phyloP scores from a whole-genome alignment of 2,329 filamentous ascomycete species.

The Emergomyces pasteurianus region DNA sequence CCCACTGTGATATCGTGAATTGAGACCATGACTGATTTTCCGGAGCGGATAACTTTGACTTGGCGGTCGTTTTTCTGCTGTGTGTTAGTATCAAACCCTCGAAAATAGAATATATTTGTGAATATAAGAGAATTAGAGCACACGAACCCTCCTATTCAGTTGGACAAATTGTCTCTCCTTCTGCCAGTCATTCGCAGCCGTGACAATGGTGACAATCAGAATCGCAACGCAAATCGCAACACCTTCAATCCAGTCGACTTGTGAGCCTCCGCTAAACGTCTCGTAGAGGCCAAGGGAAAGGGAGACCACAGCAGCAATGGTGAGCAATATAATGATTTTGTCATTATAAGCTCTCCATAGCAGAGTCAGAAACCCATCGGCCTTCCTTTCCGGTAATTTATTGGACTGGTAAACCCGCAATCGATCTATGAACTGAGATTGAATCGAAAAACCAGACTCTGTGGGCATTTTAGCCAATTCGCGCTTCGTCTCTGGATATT shows the following conservation, averaged over 20 bases:
- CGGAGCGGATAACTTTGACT: slow-evolving; percentile 56
- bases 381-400: slow-evolving; percentile 50
- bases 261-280: slow-evolving; percentile 40
- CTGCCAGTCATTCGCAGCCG: slow-evolving; percentile 55
- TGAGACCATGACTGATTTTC: slow-evolving; percentile 51
- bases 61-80: slow-evolving; percentile 51
- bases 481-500: slow-evolving; percentile 7
- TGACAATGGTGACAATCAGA: slow-evolving; percentile 51
- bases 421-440: slow-evolving; percentile 42
- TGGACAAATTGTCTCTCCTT: slow-evolving; percentile 55
- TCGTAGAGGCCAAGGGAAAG: slow-evolving; percentile 59
- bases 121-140: background rate
- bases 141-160: slow-evolving; percentile 40
- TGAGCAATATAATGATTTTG: slow-evolving; percentile 59
- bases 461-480: slow-evolving; percentile 7
- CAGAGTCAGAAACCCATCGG: slow-evolving; percentile 47
- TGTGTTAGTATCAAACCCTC: slow-evolving; percentile 3
- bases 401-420: slow-evolving; percentile 50
- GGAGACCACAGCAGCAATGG: slow-evolving; percentile 55
- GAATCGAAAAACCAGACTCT: slow-evolving; percentile 2
- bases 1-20: slow-evolving; percentile 57
- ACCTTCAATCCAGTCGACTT: slow-evolving; percentile 55
- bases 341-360: slow-evolving; percentile 63
- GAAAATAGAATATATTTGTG: background rate
- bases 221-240: slow-evolving; percentile 56